A percentile compares a stretch with the other conserved stretches of the same genome.
Conservation (phyloP, 768 basidiomycete genomes). For the Mycena sanguinolenta region DNA sequence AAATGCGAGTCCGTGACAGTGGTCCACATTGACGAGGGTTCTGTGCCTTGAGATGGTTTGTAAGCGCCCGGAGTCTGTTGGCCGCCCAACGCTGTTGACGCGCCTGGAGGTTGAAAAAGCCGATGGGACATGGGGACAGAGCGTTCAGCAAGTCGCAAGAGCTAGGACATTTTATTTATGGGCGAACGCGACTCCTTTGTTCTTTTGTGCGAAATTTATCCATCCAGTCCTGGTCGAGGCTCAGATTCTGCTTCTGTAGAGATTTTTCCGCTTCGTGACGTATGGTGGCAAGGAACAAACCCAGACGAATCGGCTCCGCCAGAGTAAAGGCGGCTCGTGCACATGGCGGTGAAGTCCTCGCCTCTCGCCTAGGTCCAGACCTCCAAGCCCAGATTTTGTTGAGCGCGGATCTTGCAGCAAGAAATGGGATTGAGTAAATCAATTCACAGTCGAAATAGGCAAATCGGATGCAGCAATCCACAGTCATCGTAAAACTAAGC, state of each 20-base stretch:
- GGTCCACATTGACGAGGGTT: conserved; percentile 9
- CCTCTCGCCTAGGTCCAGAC: background rate
- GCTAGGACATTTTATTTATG: no score
- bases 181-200: background rate
- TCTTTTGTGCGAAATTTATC: background rate
- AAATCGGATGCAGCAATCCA: background rate
- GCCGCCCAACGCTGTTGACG: background rate
- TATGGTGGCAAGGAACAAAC: background rate
- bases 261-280: no score
- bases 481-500: background rate
- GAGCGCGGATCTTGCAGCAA: no score
- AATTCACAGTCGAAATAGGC: no score
- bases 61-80: background rate
- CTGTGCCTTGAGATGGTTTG: background rate
- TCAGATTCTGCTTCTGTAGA: no score
- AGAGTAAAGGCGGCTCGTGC: background rate
- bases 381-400: background rate
- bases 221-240: no score
- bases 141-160: no score
- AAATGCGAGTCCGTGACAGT: conserved; percentile 1
- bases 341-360: background rate
- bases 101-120: background rate
- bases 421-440: no score
- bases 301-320: background rate
- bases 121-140: no score